phyloP scores from a whole-genome alignment of 371 early-diverging fungal species.

The Apophysomyces elegans region DNA sequence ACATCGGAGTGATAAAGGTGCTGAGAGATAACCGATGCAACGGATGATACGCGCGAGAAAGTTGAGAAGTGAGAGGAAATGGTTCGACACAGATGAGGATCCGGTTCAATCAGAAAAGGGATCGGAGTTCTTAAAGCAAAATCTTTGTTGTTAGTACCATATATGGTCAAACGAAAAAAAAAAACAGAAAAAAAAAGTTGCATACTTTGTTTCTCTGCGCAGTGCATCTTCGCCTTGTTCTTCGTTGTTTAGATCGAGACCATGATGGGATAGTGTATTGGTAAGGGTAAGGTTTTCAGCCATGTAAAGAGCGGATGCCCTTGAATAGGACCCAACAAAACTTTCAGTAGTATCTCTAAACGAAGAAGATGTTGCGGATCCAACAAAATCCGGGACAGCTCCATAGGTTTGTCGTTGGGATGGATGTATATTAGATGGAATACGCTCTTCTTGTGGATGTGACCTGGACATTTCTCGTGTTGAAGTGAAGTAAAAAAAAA shows the following conservation, averaged over 20 bases:
- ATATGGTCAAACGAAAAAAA: background rate
- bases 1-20: conserved; percentile 8
- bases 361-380: conserved; percentile 2
- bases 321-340: conserved; percentile 29
- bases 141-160: background rate
- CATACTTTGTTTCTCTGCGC: background rate
- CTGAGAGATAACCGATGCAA: conserved; percentile 24
- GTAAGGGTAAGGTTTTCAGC: conserved; percentile 28
- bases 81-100: background rate
- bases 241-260: background rate
- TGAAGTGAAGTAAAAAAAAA: background rate
- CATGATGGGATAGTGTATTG: background rate
- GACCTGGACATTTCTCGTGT: background rate
- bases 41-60: conserved; percentile 21
- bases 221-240: background rate
- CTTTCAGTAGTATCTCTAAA: conserved; percentile 17
- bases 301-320: conserved; percentile 25
- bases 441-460: conserved; percentile 22
- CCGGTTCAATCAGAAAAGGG: conserved; percentile 4
- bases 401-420: conserved; percentile 29
- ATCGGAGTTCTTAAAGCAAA: background rate
- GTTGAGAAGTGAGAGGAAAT: conserved; percentile 12
- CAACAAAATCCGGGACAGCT: conserved; percentile 14
- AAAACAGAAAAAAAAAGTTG: background rate
- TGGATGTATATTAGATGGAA: conserved; percentile 41